A percentile compares a stretch with the other conserved stretches of the same genome.
phyloP scores from a whole-genome alignment of 176 grass and related monocot species.

The Oropetium thomaeum region DNA sequence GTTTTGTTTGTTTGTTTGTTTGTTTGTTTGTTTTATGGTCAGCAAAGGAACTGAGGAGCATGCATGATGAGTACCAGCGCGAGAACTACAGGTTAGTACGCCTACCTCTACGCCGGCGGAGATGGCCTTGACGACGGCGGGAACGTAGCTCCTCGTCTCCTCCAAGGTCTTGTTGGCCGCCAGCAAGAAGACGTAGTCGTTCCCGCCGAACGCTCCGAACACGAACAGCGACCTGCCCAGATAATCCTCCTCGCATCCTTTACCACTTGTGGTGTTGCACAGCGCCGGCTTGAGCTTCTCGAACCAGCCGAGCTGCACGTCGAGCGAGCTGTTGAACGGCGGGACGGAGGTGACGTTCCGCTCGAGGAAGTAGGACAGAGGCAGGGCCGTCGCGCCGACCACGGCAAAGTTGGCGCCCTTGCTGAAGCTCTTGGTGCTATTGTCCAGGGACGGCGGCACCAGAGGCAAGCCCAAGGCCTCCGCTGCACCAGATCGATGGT shows the following conservation, averaged over 20 bases:
- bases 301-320: slow-evolving; percentile 55
- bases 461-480: slow-evolving; percentile 51
- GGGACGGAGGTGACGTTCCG: slow-evolving; percentile 12
- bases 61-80: too few species aligned
- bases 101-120: neutral
- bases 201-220: slow-evolving; percentile 60
- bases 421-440: slow-evolving; percentile 30
- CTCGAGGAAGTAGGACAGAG: slow-evolving; percentile 34
- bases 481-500: slow-evolving; percentile 26
- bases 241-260: slow-evolving; percentile 28
- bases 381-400: slow-evolving; percentile 40
- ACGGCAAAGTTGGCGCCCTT: slow-evolving; percentile 59
- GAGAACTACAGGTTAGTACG: too few species aligned
- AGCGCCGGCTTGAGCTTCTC: slow-evolving; percentile 44
- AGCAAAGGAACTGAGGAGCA: too few species aligned
- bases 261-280: neutral
- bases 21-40: too few species aligned
- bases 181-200: slow-evolving; percentile 50
- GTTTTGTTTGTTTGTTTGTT: too few species aligned
- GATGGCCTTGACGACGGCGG: slow-evolving; percentile 36
- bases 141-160: neutral
- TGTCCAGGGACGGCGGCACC: slow-evolving; percentile 45
- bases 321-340: slow-evolving; percentile 42
- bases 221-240: slow-evolving; percentile 46
- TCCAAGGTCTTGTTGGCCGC: slow-evolving; percentile 27